Percentiles rank a stretch among this genome's conserved stretches.
Conservation (phyloP, 495 filamentous ascomycete species). For the Poronia punctata region DNA sequence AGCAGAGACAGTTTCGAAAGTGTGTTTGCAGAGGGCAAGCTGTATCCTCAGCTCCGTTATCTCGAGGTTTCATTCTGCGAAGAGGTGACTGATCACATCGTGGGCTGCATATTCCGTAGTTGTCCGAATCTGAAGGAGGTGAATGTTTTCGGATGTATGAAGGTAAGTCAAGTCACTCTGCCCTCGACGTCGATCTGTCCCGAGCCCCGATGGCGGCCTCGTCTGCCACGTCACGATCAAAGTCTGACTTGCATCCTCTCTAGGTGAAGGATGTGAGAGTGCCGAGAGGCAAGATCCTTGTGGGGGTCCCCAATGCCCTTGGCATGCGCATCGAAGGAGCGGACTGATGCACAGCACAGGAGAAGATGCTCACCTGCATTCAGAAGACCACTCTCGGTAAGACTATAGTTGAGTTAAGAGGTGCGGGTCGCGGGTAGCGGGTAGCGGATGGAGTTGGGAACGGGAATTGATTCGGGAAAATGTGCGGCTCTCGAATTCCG, state of each 20-base stretch:
- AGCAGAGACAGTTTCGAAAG: conserved; percentile 57
- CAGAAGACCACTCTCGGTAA: too few relatives aligned
- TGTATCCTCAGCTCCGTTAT: conserved; percentile 58
- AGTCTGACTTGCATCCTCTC: conserved; percentile 11
- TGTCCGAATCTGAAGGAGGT: conserved; percentile 68
- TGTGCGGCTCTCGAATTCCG: too few relatives aligned
- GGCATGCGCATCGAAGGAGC: conserved; percentile 49
- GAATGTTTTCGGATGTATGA: conserved; percentile 80
- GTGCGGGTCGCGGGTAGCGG: too few relatives aligned
- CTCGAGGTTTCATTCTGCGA: conserved; percentile 76
- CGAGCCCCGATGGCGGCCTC: too few relatives aligned
- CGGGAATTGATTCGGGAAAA: too few relatives aligned
- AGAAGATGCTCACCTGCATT: neutral
- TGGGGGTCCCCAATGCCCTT: conserved; percentile 65
- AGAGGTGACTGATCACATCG: conserved; percentile 64
- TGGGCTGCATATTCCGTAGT: conserved; percentile 63
- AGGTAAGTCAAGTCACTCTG: conserved; percentile 34
- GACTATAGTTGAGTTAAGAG: too few relatives aligned
- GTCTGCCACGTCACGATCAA: too few relatives aligned
- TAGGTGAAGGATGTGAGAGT: conserved; percentile 59
- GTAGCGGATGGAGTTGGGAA: too few relatives aligned
- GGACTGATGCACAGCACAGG: conserved; percentile 17
- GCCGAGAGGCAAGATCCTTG: conserved; percentile 64
- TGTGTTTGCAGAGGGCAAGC: conserved; percentile 53
- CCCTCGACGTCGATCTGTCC: too few relatives aligned